Base-by-base conservation (phyloP, 257 asterid genomes). In the Nicotiana benthamiana region DNA sequence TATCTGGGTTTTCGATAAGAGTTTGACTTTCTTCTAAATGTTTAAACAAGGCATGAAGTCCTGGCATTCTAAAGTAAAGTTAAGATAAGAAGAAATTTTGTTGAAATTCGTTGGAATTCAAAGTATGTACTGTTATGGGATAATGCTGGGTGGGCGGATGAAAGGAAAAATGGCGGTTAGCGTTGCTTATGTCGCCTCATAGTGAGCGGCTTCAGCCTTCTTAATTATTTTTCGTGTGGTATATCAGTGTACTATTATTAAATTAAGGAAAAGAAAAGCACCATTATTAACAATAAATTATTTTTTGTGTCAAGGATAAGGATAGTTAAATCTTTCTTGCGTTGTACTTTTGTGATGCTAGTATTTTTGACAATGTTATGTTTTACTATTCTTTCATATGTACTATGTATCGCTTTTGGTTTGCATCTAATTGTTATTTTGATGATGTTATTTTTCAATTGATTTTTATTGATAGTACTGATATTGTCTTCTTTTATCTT, bases 101-200 rank as follows among this genome's bases (percentile, higher is more conserved):
- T 70, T 12, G 74, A 64, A 72, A 67, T 60, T 34, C 75, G 17
- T 62, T 18, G 26, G 80, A 26, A 75, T 61, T 86, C 36, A 82
- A 76, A 72, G 40, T 20, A 80, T 36, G 81, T 51, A 40, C 83
- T 36, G 67, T 51, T 28, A 13, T 15, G 76, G 76, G 83, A 70
- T 63, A 79, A 82, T 75, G 81, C 9, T 53, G 72, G 78, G 9
- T 40, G 2, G 48, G 48, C 26, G 75, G 72, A 51, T n/a, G 11
- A 80, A 36, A 64, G 56, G 28, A 62, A 60, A 75, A 72, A 85
- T 82, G 88, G 85, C 86, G 60, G 60, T 80, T 59, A 77, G 68
- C 82, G 79, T 83, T 75, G 88, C 86, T 83, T 84, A 86, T 91
- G 88, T 89, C 84, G 90, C 85, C 85, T 76, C 52, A 62, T 81